Percentiles rank a stretch among this genome's conserved stretches.
phyloP scores from a whole-genome alignment of 305 asterid genomes.

The Withania somnifera region DNA sequence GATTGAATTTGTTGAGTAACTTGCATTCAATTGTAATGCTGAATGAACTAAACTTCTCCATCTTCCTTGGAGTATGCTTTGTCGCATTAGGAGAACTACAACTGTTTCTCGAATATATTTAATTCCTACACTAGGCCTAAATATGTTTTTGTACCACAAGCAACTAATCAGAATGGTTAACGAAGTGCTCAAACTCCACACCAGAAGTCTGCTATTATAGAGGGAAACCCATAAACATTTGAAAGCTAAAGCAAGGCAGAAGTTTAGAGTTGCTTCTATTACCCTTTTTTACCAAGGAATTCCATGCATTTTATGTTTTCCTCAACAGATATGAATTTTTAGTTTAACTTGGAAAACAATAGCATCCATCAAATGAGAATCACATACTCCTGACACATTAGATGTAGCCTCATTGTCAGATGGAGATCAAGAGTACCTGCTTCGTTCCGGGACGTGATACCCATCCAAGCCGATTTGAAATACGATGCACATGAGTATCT shows the following conservation, averaged over 20 bases:
- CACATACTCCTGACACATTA: background rate
- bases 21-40: background rate
- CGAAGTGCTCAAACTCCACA: background rate
- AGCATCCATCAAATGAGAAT: background rate
- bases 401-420: background rate
- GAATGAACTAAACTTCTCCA: background rate
- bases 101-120: background rate
- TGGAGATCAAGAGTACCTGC: constrained; percentile 37
- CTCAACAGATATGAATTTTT: background rate
- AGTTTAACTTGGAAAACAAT: background rate
- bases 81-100: background rate
- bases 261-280: background rate
- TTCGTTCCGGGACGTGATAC: constrained; percentile 77
- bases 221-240: background rate
- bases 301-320: background rate
- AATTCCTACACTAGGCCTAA: background rate
- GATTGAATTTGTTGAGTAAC: background rate
- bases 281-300: background rate
- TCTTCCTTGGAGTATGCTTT: background rate
- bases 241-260: background rate
- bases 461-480: constrained; percentile 93
- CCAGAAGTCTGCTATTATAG: background rate
- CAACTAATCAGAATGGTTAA: background rate
- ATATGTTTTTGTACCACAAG: background rate
- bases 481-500: constrained; percentile 97